Evolutionary conservation across 2,329 filamentous ascomycete species (phyloP), one percentile per base, ranked within the genome.

Genomic region (Colletotrichum siamense): DNA sequence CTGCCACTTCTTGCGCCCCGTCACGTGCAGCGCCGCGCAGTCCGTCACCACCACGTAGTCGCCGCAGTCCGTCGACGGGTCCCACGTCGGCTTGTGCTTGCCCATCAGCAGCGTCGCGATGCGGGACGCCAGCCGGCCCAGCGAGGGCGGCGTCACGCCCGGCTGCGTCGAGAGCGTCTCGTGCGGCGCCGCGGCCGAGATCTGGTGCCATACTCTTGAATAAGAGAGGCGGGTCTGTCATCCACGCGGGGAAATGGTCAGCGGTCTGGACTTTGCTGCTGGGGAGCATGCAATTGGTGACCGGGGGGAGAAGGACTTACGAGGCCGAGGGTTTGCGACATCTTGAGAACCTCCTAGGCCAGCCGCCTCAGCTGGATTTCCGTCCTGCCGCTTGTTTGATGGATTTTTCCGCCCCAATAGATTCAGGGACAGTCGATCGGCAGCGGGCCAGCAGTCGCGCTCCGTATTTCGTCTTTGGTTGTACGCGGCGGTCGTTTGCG

Each of bases 71-170:
- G 96, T 98, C 26, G 96, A 98, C 2, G 97, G 97, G 87, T 99
- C 95, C 88, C 93, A 99, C 85, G 97, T 98, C 26, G 97, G 97
- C 88, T 99, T 99, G 91, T 99, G 94, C 90, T 99, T 99, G 87
- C 97, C 97, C 96, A 99, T 98, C 69, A 98, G 92, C 77, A 95
- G 90, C 70, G 94, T 89, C 77, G 96, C 96, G 85, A 98, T 98
- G 78, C 94, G 93, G 69, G 94, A 95, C 77, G 96, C 96, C 68
- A 98, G 91, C 57, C 96, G 95, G 80, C 96, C 96, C 55, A 98
- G 94, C n/a, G 95, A 93, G 16, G 96, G 95, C 22, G 92, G 90
- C 24, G 92, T 92, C 28, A 92, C 85, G 80, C 89, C 86, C 79
- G 81, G 90, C 84, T 85, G 89, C 77, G 86, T 93, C 80, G 87